These are phyloP conservation scores for Scenedesmus sp. DNA, from an alignment of 163 green algal genomes.

Conservation along the genomic window DNA sequence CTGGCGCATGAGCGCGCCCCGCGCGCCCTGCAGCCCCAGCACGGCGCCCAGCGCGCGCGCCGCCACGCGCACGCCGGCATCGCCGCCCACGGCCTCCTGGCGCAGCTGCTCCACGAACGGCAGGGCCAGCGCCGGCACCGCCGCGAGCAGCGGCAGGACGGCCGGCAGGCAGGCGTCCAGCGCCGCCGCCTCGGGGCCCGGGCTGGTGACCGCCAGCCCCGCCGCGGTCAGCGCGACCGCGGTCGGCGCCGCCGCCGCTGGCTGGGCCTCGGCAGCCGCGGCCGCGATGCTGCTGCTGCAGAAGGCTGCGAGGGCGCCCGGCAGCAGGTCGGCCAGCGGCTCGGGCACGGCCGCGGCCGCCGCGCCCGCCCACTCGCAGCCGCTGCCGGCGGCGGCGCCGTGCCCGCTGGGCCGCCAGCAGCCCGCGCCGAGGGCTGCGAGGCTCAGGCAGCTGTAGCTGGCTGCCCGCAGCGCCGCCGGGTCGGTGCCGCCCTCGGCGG, in stretches of 20 bases:
- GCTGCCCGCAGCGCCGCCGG: background rate
- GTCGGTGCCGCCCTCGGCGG: background rate
- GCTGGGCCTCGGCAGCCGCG: background rate
- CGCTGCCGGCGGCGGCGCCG: constrained; percentile 9
- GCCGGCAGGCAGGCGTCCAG: constrained; percentile 3
- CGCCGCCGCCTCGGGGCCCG: too few species aligned
- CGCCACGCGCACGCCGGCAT: background rate
- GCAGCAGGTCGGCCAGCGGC: background rate
- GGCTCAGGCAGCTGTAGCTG: constrained; percentile 29
- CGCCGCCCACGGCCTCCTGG: background rate
- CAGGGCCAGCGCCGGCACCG: background rate
- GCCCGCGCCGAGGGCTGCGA: constrained; percentile 10
- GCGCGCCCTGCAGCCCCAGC: constrained; percentile 3
- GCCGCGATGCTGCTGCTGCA: constrained; percentile 30
- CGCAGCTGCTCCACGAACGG: constrained; percentile 10
- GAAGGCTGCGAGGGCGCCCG: constrained; percentile 16
- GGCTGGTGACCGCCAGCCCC: too few species aligned
- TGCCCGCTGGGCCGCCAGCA: background rate
- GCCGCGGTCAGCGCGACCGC: background rate
- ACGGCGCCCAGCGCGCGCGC: background rate
- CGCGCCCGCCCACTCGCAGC: background rate
- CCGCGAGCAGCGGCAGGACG: constrained; percentile 17
- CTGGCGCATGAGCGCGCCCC: background rate
- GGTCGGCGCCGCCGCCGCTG: background rate
- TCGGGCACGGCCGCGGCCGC: background rate